Conservation (phyloP, 257 asterid species). For the Rauvolfia tetraphylla region DNA sequence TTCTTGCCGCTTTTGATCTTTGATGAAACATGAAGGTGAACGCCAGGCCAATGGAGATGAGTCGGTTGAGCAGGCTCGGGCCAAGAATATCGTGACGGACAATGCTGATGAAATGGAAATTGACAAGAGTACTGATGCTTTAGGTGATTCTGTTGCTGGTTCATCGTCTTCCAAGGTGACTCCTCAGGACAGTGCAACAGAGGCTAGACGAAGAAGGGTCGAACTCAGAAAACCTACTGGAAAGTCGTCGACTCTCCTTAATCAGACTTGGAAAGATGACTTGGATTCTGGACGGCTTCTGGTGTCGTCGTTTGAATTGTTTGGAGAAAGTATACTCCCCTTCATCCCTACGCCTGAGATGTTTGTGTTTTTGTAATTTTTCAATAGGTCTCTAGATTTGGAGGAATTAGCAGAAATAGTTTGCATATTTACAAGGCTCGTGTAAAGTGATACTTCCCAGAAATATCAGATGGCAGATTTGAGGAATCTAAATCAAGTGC, state of each 20-base stretch:
- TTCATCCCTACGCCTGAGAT: slow-evolving; percentile 61
- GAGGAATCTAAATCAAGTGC: no score
- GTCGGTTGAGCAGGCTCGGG: slow-evolving; percentile 57
- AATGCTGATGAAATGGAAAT: slow-evolving; percentile 27
- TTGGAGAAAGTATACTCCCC: slow-evolving; percentile 78
- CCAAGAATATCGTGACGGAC: slow-evolving; percentile 55
- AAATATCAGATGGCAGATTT: no score
- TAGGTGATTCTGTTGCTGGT: slow-evolving; percentile 30
- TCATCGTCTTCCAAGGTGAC: slow-evolving; percentile 26
- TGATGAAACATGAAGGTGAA: slow-evolving; percentile 37
- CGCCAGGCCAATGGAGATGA: slow-evolving; percentile 56
- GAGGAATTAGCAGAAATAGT: background rate
- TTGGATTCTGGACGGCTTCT: slow-evolving; percentile 45
- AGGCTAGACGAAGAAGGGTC: slow-evolving; percentile 41
- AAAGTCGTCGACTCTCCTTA: slow-evolving; percentile 40
- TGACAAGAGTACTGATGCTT: slow-evolving; percentile 34
- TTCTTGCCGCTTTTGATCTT: background rate
- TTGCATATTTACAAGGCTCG: background rate
- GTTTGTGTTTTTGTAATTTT: slow-evolving; percentile 55
- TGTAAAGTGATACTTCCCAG: background rate
- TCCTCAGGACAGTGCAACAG: slow-evolving; percentile 32
- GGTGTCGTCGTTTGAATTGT: slow-evolving; percentile 48
- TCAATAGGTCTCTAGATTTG: background rate
- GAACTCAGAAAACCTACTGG: slow-evolving; percentile 26
- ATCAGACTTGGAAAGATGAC: slow-evolving; percentile 60